These are phyloP conservation scores for Crassisporium funariophilum DNA, from an alignment of 768 basidiomycete species.

Conservation along the genomic window DNA sequence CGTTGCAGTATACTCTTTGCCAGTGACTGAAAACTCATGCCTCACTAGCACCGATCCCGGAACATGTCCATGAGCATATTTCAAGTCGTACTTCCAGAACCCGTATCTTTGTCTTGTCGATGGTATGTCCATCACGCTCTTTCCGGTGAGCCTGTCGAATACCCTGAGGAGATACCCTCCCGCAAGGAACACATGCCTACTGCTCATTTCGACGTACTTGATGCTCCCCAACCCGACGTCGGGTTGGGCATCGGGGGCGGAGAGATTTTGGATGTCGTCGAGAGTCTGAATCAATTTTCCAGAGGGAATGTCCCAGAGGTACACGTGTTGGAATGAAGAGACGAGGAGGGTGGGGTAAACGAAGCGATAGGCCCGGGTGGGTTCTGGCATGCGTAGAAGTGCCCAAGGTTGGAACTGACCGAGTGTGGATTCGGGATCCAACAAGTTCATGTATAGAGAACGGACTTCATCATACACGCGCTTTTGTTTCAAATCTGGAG, in stretches of 20 bases:
- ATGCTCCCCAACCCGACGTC: constrained; percentile 38
- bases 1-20: constrained; percentile 8
- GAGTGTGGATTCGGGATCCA: neutral
- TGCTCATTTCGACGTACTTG: constrained; percentile 67
- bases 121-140: constrained; percentile 44
- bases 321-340: constrained; percentile 45
- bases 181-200: constrained; percentile 61
- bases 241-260: constrained; percentile 9
- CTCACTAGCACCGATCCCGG: neutral
- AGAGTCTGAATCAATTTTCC: constrained; percentile 52
- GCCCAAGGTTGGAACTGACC: constrained; percentile 70
- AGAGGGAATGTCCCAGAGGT: constrained; percentile 63
- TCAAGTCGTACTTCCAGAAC: constrained; percentile 34
- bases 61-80: neutral
- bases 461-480: constrained; percentile 5
- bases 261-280: constrained; percentile 35
- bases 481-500: constrained; percentile 14
- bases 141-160: constrained; percentile 51
- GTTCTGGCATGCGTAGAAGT: constrained; percentile 47
- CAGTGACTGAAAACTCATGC: constrained; percentile 11
- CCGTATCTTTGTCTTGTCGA: constrained; percentile 36
- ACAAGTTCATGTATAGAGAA: constrained; percentile 1
- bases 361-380: constrained; percentile 60
- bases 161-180: constrained; percentile 49
- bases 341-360: constrained; percentile 68